A percentile compares a stretch with the other conserved stretches of the same genome.
Evolutionary conservation across 2,329 filamentous ascomycete species (phyloP).

Genomic region (Daldinia sp.): DNA sequence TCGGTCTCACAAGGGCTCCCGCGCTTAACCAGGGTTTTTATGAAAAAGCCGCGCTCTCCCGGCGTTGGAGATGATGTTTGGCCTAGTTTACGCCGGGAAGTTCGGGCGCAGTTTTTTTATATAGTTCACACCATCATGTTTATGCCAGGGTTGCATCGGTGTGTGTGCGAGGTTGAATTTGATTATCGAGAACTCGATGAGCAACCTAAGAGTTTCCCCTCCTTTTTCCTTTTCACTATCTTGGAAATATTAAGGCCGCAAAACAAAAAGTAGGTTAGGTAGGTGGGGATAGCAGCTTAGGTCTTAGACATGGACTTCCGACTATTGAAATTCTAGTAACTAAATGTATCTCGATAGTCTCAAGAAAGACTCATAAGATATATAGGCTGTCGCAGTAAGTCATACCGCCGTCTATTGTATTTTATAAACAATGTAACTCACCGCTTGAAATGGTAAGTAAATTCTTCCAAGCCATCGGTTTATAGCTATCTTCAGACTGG

Average conservation of each 20-base stretch:
- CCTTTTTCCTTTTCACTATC: neutral
- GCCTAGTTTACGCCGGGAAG: neutral
- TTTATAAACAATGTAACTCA: constrained; percentile 2
- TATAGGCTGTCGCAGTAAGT: neutral
- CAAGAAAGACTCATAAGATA: neutral
- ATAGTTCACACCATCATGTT: constrained; percentile 1
- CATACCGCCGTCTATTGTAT: neutral
- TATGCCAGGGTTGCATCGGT: constrained; percentile 4
- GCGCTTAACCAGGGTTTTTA: constrained; percentile 1
- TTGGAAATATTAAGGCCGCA: neutral
- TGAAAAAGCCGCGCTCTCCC: neutral
- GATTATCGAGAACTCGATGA: constrained; percentile 4
- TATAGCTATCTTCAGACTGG: neutral
- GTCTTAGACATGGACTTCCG: constrained; percentile 4
- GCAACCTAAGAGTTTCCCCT: neutral
- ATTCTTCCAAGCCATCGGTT: neutral
- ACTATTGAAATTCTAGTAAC: neutral
- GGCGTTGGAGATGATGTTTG: neutral
- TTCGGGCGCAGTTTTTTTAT: constrained; percentile 5
- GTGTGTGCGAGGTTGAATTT: neutral
- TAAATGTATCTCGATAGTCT: neutral
- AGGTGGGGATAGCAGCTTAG: neutral
- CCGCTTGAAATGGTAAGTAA: neutral
- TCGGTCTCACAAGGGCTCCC: constrained; percentile 3
- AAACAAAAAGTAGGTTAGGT: neutral